Conservation (phyloP, 225 moss, liverwort and hornwort genomes). For the Sphagnum tenellum region DNA sequence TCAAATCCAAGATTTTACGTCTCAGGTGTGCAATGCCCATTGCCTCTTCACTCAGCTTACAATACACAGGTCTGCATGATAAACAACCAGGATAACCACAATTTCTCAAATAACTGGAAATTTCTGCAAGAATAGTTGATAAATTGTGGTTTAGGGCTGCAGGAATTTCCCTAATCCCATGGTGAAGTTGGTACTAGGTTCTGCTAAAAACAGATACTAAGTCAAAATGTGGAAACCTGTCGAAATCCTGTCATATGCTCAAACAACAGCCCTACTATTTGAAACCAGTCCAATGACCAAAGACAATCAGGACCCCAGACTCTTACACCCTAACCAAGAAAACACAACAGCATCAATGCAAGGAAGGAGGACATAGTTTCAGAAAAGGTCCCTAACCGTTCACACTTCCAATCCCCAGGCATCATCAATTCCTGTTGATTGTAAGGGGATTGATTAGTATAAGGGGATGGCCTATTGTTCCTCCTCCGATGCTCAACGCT, state of each 20-base stretch:
- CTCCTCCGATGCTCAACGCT: conserved; percentile 13
- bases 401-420: conserved; percentile 38
- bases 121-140: too few relatives aligned
- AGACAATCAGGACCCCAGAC: too few relatives aligned
- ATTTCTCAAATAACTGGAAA: not conserved
- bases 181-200: too few relatives aligned
- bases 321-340: not conserved
- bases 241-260: too few relatives aligned
- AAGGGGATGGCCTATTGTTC: too few relatives aligned
- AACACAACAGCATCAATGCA: not conserved
- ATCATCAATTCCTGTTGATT: conserved; percentile 1
- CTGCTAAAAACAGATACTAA: too few relatives aligned
- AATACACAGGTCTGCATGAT: not conserved
- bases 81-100: not conserved
- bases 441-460: too few relatives aligned
- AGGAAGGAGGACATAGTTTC: not conserved
- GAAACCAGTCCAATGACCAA: too few relatives aligned
- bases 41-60: not conserved
- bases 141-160: too few relatives aligned
- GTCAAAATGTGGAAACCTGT: too few relatives aligned
- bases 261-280: too few relatives aligned
- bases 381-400: conserved; percentile 20
- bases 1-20: not conserved
- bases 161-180: too few relatives aligned
- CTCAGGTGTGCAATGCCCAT: not conserved